Evolutionary conservation across 176 grass and related monocot species (phyloP).

Genomic region (Oryza meridionalis): DNA sequence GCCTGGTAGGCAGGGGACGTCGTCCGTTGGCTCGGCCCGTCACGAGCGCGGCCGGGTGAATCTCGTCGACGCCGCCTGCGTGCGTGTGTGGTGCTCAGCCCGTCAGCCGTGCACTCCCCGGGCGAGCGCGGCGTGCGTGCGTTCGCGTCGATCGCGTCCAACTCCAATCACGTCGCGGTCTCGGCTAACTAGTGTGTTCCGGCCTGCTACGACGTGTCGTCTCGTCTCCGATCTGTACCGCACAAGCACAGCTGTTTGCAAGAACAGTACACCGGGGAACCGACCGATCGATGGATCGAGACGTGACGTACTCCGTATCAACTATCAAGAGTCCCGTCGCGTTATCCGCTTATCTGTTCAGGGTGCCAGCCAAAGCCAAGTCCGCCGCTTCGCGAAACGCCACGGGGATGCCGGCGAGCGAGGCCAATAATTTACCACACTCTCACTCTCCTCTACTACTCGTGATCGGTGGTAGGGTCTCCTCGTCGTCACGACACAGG

Average conservation of each 20-base stretch:
- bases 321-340: background rate
- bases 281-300: background rate
- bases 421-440: slow-evolving; percentile 11
- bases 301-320: background rate
- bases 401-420: background rate
- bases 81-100: too few species aligned
- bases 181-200: background rate
- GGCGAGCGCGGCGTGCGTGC: background rate
- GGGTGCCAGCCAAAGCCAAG: background rate
- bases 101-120: too few species aligned
- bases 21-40: too few species aligned
- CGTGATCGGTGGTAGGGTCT: background rate
- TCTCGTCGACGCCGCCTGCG: too few species aligned
- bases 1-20: too few species aligned
- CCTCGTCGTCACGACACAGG: background rate
- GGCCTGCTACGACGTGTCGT: background rate
- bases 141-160: background rate
- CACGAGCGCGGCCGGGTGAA: too few species aligned
- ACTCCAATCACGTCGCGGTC: background rate
- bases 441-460: background rate
- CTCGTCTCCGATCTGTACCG: background rate
- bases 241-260: too few species aligned
- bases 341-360: background rate
- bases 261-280: too few species aligned
- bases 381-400: background rate